Base-by-base conservation (phyloP, 768 basidiomycete genomes). In the Epithele typhae region DNA sequence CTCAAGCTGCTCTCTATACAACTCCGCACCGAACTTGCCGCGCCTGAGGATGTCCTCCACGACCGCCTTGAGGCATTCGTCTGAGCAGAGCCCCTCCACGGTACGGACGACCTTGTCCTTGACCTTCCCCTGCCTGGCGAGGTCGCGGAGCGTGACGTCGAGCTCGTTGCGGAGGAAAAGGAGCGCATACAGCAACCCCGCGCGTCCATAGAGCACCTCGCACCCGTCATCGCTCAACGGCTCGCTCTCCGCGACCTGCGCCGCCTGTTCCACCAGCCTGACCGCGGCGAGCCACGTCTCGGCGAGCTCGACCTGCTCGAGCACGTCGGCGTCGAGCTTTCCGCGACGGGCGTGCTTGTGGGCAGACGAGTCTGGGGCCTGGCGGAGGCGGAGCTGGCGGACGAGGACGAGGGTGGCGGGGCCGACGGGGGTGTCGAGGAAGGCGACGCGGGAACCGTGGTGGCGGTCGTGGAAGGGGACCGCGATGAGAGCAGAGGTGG, bases 121-220 rank as follows among this genome's bases (percentile, higher is more conserved):
- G 8, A 41, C 49, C 27, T 48, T 49, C 7, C 45, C 46, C 23
- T 44, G 19, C n/a, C 40, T 38, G 10, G 38, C 24, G 25, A 46
- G 42, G 43, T 37, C 40, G 48, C 45, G 35, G 19, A 62, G 48
- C n/a, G 35, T 43, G 21, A 54, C 42, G 9, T 59, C 54, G 18
- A 51, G 39, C 35, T 52, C 51, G 21, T 37, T 23, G 62, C 75
- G 69, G n/a, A 82, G 64, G 25, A 65, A 67, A 2, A 78, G 64
- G 15, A 81, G 60, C 4, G 75, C 70, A 49, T 80, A 80, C 1
- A 82, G 65, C 30, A 81, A 62, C 2, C 80, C 79, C 15, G 77
- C 77, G 38, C 78, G 77, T 2, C 78, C 79, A 56, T 81, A 81
- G 8, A 82, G 65, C 5, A 79, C 70, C 52, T 82, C 80, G 51